phyloP scores from a whole-genome alignment of 208 protist species.

The Trypanosoma brucei region DNA sequence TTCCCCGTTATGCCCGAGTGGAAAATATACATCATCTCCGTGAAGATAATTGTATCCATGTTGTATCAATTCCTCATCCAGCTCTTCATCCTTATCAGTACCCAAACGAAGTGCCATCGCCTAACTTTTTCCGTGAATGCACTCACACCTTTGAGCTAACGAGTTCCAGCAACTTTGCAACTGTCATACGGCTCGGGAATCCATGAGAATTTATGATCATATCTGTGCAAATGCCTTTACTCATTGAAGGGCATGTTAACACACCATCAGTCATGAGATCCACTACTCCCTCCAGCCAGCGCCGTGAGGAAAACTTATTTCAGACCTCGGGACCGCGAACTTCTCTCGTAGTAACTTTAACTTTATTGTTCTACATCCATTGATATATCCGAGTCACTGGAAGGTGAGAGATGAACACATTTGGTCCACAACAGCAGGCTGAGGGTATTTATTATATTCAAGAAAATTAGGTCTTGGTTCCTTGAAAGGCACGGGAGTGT shows the following conservation, averaged over 20 bases:
- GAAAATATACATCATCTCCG: constrained; percentile 92
- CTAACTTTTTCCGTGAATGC: constrained; percentile 84
- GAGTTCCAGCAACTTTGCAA: constrained; percentile 99
- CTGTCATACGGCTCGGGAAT: constrained; percentile 99
- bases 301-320: constrained; percentile 99
- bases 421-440: constrained; percentile 92
- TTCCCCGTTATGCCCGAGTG: constrained; percentile 98
- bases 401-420: constrained; percentile 84
- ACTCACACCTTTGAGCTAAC: constrained; percentile 95
- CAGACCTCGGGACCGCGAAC: constrained; percentile 94
- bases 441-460: constrained; percentile 93
- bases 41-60: constrained; percentile 97
- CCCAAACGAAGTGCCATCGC: constrained; percentile 96
- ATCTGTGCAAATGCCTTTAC: constrained; percentile 96
- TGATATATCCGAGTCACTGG: constrained; percentile 68
- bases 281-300: constrained; percentile 99
- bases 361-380: constrained; percentile 88
- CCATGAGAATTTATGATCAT: constrained; percentile 99
- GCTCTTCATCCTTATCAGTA: constrained; percentile 91
- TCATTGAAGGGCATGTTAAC: constrained; percentile 99
- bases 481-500: constrained; percentile 43
- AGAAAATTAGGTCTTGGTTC: constrained; percentile 63
- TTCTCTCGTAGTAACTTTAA: constrained; percentile 94
- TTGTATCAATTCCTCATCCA: constrained; percentile 79
- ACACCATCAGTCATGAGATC: constrained; percentile 97